Evolutionary conservation across 1,139 yeast species (phyloP).

Genomic region (Lodderomyces orthopsilosis): DNA sequence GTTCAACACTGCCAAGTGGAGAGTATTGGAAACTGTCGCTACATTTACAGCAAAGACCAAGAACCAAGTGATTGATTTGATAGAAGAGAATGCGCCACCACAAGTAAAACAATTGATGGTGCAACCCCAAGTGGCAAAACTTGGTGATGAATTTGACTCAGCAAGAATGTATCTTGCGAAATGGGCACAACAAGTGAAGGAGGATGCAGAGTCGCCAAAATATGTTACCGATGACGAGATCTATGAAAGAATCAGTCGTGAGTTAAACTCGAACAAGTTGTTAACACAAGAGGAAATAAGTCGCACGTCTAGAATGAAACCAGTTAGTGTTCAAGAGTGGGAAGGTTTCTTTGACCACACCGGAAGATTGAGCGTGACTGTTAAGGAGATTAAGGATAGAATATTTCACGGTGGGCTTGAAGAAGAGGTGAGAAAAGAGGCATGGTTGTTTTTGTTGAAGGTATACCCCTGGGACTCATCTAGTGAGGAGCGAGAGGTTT

Average conservation of each 20-base stretch:
- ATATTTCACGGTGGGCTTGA: constrained; percentile 89
- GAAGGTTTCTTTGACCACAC: constrained; percentile 71
- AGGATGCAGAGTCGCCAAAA: constrained; percentile 75
- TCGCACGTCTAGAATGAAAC: constrained; percentile 62
- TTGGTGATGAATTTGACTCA: constrained; percentile 89
- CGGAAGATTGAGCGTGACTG: constrained; percentile 73
- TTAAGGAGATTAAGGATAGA: constrained; percentile 71
- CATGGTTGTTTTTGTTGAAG: constrained; percentile 82
- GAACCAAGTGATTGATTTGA: constrained; percentile 54
- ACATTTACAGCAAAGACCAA: constrained; percentile 71
- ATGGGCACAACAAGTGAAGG: constrained; percentile 96
- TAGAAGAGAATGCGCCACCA: constrained; percentile 66
- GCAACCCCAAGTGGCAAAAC: constrained; percentile 73
- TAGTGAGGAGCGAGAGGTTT: constrained; percentile 58
- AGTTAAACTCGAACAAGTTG: constrained; percentile 63
- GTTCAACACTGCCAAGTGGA: constrained; percentile 79
- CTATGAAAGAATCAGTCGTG: constrained; percentile 58
- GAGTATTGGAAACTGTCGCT: constrained; percentile 79
- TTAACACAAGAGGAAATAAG: constrained; percentile 59
- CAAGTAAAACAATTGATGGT: constrained; percentile 64
- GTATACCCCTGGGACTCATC: constrained; percentile 91
- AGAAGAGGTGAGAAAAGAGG: constrained; percentile 58
- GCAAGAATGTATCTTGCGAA: constrained; percentile 90
- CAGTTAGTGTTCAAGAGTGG: constrained; percentile 77
- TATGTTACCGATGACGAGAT: constrained; percentile 62